Conservation (phyloP, 2,329 filamentous ascomycete genomes). For the Fusarium sp. region DNA sequence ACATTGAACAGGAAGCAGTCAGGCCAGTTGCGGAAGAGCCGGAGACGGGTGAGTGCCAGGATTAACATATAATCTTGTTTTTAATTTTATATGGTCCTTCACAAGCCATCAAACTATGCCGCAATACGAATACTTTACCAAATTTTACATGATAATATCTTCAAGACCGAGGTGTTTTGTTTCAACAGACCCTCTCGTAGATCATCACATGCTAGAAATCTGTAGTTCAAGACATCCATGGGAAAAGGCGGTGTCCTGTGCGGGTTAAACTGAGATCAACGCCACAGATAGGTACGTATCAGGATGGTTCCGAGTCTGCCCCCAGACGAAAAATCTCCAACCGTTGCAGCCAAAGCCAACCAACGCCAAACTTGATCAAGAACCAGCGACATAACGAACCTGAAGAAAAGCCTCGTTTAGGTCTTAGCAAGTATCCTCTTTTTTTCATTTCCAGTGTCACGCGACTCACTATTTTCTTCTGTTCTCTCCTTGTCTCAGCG, state of each 20-base stretch:
- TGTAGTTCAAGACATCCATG: neutral
- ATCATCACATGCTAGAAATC: constrained; percentile 28
- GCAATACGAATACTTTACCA: neutral
- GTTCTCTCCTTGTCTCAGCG: constrained; percentile 16
- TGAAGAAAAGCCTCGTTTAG: constrained; percentile 15
- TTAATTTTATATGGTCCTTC: constrained; percentile 19
- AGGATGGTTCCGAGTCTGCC: constrained; percentile 16
- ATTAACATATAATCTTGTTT: constrained; percentile 24
- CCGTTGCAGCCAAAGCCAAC: constrained; percentile 2
- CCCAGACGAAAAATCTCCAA: constrained; percentile 34
- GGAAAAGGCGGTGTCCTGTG: constrained; percentile 34
- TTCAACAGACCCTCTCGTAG: constrained; percentile 2
- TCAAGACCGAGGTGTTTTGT: constrained; percentile 22
- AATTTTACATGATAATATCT: neutral
- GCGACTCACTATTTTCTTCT: constrained; percentile 26
- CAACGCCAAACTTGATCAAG: constrained; percentile 32
- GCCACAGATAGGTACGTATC: constrained; percentile 35
- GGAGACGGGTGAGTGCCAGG: constrained; percentile 7
- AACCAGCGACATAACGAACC: constrained; percentile 8
- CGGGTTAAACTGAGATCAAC: neutral
- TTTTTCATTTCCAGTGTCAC: constrained; percentile 33
- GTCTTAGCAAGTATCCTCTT: constrained; percentile 19
- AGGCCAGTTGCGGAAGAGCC: constrained; percentile 29
- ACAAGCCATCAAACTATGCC: neutral
- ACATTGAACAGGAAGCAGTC: constrained; percentile 14